Conservation (phyloP, 441 rosid species). For the Jatropha podagrica region DNA sequence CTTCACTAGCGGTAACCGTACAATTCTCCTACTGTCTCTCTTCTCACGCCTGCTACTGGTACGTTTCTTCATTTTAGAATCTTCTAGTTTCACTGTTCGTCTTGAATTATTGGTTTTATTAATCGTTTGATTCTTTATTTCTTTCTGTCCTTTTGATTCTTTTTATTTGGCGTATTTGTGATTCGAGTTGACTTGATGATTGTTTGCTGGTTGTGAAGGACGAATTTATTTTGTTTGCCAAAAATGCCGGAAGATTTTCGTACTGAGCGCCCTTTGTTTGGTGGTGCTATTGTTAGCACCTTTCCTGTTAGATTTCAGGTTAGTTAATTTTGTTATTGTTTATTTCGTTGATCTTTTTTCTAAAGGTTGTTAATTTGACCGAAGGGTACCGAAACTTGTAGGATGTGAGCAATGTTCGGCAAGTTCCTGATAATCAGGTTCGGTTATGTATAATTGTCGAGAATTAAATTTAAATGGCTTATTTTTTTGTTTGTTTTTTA, state of each 20-base stretch:
- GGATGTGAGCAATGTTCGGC: slow-evolving; percentile 74
- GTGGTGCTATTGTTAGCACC: slow-evolving; percentile 52
- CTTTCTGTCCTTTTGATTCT: not conserved
- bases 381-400: slow-evolving; percentile 16
- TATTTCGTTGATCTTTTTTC: not conserved
- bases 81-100: not conserved
- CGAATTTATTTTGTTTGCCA: not conserved
- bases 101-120: no score
- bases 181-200: not conserved
- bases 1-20: not conserved
- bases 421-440: slow-evolving; percentile 86
- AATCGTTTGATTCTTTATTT: no score
- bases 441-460: not conserved
- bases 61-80: not conserved
- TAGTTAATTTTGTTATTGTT: not conserved
- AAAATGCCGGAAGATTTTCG: slow-evolving; percentile 40
- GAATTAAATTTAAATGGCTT: not conserved
- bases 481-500: not conserved
- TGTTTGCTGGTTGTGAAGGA: not conserved
- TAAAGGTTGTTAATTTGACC: slow-evolving; percentile 3
- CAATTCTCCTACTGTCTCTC: not conserved
- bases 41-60: not conserved
- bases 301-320: slow-evolving; percentile 65
- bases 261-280: slow-evolving; percentile 49
- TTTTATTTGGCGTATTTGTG: not conserved